phyloP scores from a whole-genome alignment of 73 alveolate genomes.

The Uronychia setigera region DNA sequence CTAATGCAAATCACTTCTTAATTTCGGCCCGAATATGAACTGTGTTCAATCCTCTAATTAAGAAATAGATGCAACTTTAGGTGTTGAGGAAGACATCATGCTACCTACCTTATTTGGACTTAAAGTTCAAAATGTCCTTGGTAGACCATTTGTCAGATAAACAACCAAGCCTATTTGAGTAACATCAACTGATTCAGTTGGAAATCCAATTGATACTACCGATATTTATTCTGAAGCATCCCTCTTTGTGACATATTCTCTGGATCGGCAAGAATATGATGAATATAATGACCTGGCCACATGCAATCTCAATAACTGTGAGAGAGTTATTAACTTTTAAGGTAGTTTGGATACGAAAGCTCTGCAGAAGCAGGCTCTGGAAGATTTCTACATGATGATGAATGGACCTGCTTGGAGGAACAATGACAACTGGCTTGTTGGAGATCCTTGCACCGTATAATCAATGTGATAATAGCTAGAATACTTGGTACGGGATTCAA shows the following conservation, averaged over 20 bases:
- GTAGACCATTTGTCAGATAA: not conserved
- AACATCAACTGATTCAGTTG: not conserved
- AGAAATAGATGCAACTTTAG: not conserved
- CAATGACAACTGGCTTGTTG: slow-evolving; percentile 66
- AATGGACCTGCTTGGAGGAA: slow-evolving; percentile 66
- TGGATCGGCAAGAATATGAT: not conserved
- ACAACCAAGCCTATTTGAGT: not conserved
- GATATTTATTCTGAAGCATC: not conserved
- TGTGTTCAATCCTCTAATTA: not conserved
- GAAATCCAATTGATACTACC: not conserved
- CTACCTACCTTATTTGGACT: not conserved
- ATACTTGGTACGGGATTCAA: slow-evolving; percentile 73
- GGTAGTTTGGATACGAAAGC: not conserved
- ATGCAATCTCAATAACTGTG: not conserved
- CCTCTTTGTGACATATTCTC: not conserved
- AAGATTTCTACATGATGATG: slow-evolving; percentile 42
- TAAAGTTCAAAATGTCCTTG: not conserved
- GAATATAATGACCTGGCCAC: not conserved
- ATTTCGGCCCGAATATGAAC: not conserved
- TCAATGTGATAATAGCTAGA: not conserved
- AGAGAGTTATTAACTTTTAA: not conserved
- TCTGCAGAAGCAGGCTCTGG: slow-evolving; percentile 42
- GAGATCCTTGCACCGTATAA: slow-evolving; percentile 67
- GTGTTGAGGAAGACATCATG: not conserved
- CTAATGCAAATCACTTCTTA: not conserved